Evolutionary conservation across 768 basidiomycete species (phyloP), one percentile per base, ranked within the genome.

Genomic region (Cystofilobasidium capitatum): DNA sequence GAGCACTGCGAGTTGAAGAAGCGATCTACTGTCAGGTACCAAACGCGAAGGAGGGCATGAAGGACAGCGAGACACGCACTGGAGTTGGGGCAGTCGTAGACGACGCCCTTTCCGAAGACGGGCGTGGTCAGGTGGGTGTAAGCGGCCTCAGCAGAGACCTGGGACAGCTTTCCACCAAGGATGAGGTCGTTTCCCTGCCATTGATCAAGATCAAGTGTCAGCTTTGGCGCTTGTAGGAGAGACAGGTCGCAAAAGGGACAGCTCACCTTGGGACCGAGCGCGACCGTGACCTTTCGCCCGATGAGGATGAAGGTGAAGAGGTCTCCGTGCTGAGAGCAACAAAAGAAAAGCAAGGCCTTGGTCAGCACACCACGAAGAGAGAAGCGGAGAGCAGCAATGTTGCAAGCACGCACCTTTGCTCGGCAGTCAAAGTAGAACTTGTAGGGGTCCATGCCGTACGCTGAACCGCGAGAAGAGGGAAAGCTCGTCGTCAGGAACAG

Each of bases 61-160:
- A 55, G n/a, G 29, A 26, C 12, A 55, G 10, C 12, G 24, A 24
- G 55, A 35, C n/a, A 51, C 62, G 45, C 29, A 63, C 62, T 79
- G 57, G 93, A 89, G 77, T 98, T 98, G 37, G 96, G 94, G 60
- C 89, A 86, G 73, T 98, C 96, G 76, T 98, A 99, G 14, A 97
- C 93, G 55, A 99, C 96, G 57, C 90, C 93, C 74, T 91, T 91
- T 54, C 96, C 96, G 74, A 99, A 99, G 16, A 98, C 86, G 5
- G 94, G 94, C 0, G 88, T 93, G 0, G 92, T 94, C 54, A 93
- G 79, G 75, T 89, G 88, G 63, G 79, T 92, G 78, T 99, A 99
- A 8, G 91, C 96, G 71, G 92, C 91, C 79, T 99, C 96, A 0
- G 96, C 96, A 51, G 88, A 93, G 70, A 99, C 86, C 33, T 89